These are phyloP conservation scores for Theileria parva DNA, from an alignment of 169 alveolate species.

Conservation along the genomic window DNA sequence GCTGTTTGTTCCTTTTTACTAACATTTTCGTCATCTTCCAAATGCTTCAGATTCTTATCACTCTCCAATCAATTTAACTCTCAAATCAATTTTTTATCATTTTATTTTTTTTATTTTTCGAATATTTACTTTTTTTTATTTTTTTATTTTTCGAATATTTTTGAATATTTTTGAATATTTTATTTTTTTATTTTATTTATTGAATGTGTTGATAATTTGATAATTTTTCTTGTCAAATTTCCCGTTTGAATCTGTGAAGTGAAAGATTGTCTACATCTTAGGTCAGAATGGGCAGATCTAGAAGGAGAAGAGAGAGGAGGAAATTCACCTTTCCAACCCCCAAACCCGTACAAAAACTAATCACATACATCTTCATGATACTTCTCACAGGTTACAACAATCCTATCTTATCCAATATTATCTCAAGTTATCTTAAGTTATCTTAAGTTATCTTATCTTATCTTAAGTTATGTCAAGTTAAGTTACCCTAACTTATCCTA, in stretches of 20 bases:
- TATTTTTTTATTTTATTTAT: not conserved
- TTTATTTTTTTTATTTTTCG: no score
- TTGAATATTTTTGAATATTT: not conserved
- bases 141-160: not conserved
- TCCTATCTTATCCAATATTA: no score
- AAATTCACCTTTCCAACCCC: not conserved
- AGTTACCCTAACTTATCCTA: no score
- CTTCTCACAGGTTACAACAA: slow-evolving; percentile 19
- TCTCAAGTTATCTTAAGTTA: no score
- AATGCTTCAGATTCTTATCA: no score
- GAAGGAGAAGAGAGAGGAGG: not conserved
- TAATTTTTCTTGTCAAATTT: not conserved
- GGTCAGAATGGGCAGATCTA: not conserved
- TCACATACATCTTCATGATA: slow-evolving; percentile 17
- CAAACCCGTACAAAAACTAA: not conserved
- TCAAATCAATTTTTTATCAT: no score
- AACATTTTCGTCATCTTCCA: no score
- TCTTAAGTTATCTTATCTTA: no score
- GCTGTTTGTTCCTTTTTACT: no score
- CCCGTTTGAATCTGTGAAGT: not conserved
- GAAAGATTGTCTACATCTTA: no score
- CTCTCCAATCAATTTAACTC: no score
- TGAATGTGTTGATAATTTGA: not conserved
- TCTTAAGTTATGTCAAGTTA: no score
- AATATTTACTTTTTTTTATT: not conserved